Conservation (phyloP, 176 grass and related monocot genomes). For the Saccharum spontaneum region DNA sequence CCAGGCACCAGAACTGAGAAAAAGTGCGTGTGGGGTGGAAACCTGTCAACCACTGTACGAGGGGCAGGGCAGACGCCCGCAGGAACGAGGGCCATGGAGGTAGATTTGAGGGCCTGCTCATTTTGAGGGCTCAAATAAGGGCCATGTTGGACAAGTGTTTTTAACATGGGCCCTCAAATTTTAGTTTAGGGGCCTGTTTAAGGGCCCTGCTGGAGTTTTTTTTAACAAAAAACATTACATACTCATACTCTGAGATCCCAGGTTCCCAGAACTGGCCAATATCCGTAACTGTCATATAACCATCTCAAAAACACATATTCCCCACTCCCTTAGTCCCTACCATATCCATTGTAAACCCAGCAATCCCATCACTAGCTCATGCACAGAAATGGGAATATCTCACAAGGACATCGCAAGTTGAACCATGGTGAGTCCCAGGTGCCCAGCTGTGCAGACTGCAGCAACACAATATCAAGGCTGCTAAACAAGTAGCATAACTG, state of each 20-base stretch:
- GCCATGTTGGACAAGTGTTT: background rate
- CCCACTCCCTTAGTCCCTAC: background rate
- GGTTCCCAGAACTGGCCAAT: background rate
- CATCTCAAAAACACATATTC: background rate
- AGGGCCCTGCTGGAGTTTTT: background rate
- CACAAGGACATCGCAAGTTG: background rate
- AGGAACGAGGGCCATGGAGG: background rate
- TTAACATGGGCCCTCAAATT: background rate
- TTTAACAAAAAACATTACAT: background rate
- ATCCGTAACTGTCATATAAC: background rate
- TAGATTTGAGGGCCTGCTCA: background rate
- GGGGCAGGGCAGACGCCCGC: background rate
- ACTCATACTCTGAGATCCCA: background rate
- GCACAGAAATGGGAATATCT: background rate
- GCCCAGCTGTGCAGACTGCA: background rate
- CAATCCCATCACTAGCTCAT: background rate
- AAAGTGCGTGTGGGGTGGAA: background rate
- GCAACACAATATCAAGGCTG: background rate
- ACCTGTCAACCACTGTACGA: background rate
- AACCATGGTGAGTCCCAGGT: background rate
- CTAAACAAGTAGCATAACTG: background rate
- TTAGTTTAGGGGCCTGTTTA: background rate
- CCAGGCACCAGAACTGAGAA: background rate
- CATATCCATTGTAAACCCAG: constrained; percentile 1
- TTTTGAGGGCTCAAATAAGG: background rate